Evolutionary conservation across 2,329 filamentous ascomycete genomes (phyloP).

Genomic region (Basipetospora chlamydospora): DNA sequence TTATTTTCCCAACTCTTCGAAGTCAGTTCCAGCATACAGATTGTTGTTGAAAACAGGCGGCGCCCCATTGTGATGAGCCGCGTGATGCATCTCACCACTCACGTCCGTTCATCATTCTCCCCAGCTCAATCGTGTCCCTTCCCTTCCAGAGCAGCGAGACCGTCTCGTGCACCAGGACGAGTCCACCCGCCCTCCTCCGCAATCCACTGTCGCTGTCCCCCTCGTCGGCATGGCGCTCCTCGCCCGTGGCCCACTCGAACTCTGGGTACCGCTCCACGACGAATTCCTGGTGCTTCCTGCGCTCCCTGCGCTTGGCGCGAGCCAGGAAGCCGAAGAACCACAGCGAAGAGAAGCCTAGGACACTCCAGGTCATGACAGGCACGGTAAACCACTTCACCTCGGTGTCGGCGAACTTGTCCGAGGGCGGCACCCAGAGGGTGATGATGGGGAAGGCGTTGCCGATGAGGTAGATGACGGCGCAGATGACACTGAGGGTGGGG

Average conservation of each 20-base stretch:
- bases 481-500: slow-evolving; percentile 16
- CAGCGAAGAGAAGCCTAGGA: slow-evolving; percentile 14
- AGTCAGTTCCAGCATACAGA: not conserved
- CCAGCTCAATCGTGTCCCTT: slow-evolving; percentile 12
- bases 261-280: slow-evolving; percentile 20
- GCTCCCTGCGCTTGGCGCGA: slow-evolving; percentile 15
- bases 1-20: slow-evolving; percentile 12
- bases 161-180: slow-evolving; percentile 22
- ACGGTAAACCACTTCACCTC: slow-evolving; percentile 16
- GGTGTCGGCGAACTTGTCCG: slow-evolving; percentile 4
- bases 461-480: slow-evolving; percentile 16
- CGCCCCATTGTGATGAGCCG: not conserved
- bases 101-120: not conserved
- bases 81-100: not conserved
- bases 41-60: slow-evolving; percentile 7
- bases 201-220: slow-evolving; percentile 9
- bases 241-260: slow-evolving; percentile 16
- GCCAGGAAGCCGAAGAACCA: slow-evolving; percentile 21
- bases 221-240: slow-evolving; percentile 8
- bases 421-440: slow-evolving; percentile 17
- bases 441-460: slow-evolving; percentile 19
- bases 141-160: slow-evolving; percentile 21
- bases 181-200: slow-evolving; percentile 11
- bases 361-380: slow-evolving; percentile 16
- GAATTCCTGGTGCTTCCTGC: slow-evolving; percentile 17